phyloP scores from a whole-genome alignment of 352 stramenopile genomes.

The Globisporangium megalacanthum region DNA sequence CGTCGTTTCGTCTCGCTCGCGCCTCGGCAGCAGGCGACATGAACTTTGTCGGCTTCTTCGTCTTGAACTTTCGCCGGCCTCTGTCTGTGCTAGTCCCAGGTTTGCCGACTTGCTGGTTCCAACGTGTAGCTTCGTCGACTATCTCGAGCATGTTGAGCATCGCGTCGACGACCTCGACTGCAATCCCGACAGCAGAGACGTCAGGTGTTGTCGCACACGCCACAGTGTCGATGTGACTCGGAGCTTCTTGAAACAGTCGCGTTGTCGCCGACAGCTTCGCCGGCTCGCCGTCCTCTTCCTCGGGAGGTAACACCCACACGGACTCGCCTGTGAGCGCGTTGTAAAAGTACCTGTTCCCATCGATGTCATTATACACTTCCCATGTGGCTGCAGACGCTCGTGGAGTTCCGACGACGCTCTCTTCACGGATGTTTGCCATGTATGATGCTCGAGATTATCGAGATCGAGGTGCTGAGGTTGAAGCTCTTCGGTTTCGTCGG shows the following conservation, averaged over 20 bases:
- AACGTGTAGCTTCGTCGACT: background rate
- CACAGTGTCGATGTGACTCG: background rate
- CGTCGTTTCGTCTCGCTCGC: conserved; percentile 38
- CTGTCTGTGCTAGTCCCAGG: conserved; percentile 1
- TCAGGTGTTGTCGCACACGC: conserved; percentile 7
- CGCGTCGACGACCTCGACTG: conserved; percentile 39
- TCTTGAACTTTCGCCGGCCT: conserved; percentile 15
- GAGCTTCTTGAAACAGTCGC: background rate
- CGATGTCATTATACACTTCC: conserved; percentile 58
- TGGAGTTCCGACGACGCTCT: background rate
- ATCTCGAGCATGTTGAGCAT: conserved; percentile 33
- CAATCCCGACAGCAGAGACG: conserved; percentile 31
- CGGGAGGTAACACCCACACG: conserved; percentile 55
- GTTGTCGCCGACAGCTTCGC: background rate
- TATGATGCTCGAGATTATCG: no score
- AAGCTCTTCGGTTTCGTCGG: no score
- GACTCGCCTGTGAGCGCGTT: conserved; percentile 62
- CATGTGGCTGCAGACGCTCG: conserved; percentile 21
- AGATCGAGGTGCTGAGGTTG: background rate
- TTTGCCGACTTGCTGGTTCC: background rate
- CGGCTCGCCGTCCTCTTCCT: conserved; percentile 20
- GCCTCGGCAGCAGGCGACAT: conserved; percentile 44
- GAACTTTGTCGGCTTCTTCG: conserved; percentile 36
- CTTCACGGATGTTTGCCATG: background rate
- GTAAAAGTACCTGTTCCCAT: conserved; percentile 75